Conservation (phyloP, 306 rosid species). For the Quercus wislizeni region DNA sequence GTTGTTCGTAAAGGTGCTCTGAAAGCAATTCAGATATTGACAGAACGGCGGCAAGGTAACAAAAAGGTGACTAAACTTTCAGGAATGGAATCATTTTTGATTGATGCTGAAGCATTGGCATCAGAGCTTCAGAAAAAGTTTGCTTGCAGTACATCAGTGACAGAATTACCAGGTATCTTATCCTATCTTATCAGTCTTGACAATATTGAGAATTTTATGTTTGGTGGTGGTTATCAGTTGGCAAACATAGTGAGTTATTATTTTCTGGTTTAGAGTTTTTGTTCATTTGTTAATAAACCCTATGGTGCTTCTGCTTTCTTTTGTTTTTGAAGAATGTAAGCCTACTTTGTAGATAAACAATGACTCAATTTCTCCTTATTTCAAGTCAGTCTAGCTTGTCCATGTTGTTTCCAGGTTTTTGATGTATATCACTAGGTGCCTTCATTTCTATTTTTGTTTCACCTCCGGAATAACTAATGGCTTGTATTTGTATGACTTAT, state of each 20-base stretch:
- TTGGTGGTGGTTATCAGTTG: constrained; percentile 1
- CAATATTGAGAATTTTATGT: constrained; percentile 2
- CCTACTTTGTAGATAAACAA: background rate
- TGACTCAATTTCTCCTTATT: background rate
- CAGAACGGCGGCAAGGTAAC: constrained; percentile 90
- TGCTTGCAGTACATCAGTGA: constrained; percentile 88
- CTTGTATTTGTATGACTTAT: background rate
- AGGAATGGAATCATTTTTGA: constrained; percentile 77
- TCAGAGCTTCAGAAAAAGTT: constrained; percentile 93
- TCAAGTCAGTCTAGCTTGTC: background rate
- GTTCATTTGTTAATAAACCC: background rate
- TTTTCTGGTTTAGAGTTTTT: background rate
- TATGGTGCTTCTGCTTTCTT: background rate
- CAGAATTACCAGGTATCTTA: constrained; percentile 77
- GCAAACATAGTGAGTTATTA: background rate
- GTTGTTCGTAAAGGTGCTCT: constrained; percentile 86
- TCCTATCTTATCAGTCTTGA: constrained; percentile 8
- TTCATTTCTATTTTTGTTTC: constrained; percentile 1
- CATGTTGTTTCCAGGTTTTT: background rate
- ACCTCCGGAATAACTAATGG: background rate
- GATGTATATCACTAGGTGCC: background rate
- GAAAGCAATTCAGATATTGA: constrained; percentile 79
- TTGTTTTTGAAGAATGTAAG: background rate
- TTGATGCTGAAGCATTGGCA: constrained; percentile 86
- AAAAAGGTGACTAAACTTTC: constrained; percentile 89